phyloP scores from a whole-genome alignment of 768 basidiomycete genomes.

The Hygrocybe coccinea region DNA sequence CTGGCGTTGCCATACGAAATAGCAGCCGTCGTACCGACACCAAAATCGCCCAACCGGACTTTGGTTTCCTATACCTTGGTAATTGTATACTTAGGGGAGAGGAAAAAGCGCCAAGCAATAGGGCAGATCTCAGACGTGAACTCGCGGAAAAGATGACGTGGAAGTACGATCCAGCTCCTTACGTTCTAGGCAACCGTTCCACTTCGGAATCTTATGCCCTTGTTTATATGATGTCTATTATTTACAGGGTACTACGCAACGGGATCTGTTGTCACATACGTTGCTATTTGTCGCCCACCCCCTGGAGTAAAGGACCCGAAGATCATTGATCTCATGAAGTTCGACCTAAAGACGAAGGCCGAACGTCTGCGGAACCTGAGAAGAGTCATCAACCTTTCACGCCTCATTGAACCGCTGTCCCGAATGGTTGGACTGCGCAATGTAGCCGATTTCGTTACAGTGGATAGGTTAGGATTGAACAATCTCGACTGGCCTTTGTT shows the following conservation, averaged over 20 bases:
- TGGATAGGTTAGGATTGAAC: constrained; percentile 1
- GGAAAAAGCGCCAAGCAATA: constrained; percentile 16
- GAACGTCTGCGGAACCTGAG: constrained; percentile 1
- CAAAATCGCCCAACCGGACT: constrained; percentile 14
- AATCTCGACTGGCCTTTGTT: background rate
- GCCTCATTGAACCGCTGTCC: constrained; percentile 10
- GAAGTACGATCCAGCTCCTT: constrained; percentile 21
- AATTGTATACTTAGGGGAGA: constrained; percentile 23
- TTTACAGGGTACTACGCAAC: constrained; percentile 16
- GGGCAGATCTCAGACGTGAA: constrained; percentile 17
- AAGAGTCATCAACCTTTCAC: constrained; percentile 11
- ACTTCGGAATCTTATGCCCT: background rate
- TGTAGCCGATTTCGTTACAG: constrained; percentile 4
- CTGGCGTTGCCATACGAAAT: constrained; percentile 17
- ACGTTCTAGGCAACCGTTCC: constrained; percentile 17
- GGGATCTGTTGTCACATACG: constrained; percentile 12
- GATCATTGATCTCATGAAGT: constrained; percentile 10
- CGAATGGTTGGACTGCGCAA: background rate
- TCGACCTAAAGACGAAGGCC: constrained; percentile 5
- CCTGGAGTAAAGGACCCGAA: background rate
- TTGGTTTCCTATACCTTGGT: constrained; percentile 15
- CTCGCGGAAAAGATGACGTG: constrained; percentile 18
- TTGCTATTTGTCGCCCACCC: constrained; percentile 2
- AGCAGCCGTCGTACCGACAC: constrained; percentile 17
- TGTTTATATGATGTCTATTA: constrained; percentile 12